A percentile compares a stretch with the other conserved stretches of the same genome.
phyloP scores from a whole-genome alignment of 495 filamentous ascomycete species.

The Cladorrhinum samala region DNA sequence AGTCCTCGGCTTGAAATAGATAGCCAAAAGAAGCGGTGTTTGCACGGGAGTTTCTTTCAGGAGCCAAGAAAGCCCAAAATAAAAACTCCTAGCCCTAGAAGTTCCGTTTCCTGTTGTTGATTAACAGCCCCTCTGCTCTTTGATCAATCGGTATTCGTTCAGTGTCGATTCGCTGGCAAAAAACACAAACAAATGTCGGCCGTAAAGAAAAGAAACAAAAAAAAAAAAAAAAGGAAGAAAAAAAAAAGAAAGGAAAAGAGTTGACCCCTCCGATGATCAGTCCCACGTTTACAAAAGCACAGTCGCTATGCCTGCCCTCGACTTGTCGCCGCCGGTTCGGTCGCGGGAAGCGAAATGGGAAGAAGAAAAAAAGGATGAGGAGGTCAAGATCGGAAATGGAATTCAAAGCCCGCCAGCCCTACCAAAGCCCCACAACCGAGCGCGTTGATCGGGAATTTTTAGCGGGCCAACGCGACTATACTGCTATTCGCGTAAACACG shows the following conservation, averaged over 20 bases:
- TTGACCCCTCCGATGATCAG: too few relatives aligned
- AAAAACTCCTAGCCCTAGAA: too few relatives aligned
- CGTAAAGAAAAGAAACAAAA: not conserved
- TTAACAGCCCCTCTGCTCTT: too few relatives aligned
- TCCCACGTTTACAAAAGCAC: too few relatives aligned
- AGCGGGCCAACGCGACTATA: slow-evolving; percentile 17
- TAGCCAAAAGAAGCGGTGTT: not conserved
- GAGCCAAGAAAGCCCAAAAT: too few relatives aligned
- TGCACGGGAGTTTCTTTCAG: too few relatives aligned
- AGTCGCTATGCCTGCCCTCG: not conserved
- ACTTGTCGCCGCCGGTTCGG: not conserved
- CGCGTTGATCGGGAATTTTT: slow-evolving; percentile 10
- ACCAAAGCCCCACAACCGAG: slow-evolving; percentile 10
- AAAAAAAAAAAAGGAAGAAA: not conserved
- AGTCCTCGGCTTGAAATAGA: not conserved
- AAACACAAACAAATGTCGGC: too few relatives aligned
- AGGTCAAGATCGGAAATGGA: not conserved
- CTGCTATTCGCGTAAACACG: slow-evolving; percentile 16
- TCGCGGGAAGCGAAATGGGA: too few relatives aligned
- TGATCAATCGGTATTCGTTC: too few relatives aligned
- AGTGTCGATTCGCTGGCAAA: too few relatives aligned
- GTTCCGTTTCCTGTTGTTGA: too few relatives aligned
- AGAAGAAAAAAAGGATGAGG: not conserved
- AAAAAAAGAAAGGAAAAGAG: too few relatives aligned
- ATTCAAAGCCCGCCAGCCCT: not conserved